phyloP scores from a whole-genome alignment of 257 asterid species.

The Jasminum sambac region DNA sequence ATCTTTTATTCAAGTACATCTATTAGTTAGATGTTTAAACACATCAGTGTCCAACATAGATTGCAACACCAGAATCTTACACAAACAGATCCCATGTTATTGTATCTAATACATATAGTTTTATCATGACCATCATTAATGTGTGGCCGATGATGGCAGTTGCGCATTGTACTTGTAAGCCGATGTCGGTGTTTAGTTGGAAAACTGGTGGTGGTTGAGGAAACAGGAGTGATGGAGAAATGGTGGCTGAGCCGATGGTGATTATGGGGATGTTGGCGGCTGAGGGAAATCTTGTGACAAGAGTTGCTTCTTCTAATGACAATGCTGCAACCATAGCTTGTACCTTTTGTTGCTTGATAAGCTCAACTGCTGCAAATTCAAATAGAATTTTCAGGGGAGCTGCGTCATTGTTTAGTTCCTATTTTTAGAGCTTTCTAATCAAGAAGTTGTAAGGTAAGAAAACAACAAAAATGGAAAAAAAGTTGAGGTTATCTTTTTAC shows the following conservation, averaged over 20 bases:
- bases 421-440: not conserved
- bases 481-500: too few relatives aligned
- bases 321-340: constrained; percentile 47
- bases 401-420: not conserved
- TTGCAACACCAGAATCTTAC: too few relatives aligned
- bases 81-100: too few relatives aligned
- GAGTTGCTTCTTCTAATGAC: constrained; percentile 47
- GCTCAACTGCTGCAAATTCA: constrained; percentile 40
- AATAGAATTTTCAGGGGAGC: not conserved
- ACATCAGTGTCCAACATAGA: too few relatives aligned
- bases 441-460: not conserved
- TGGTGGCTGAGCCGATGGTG: constrained; percentile 28
- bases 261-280: constrained; percentile 34
- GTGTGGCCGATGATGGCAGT: constrained; percentile 48
- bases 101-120: too few relatives aligned
- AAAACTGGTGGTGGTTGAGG: constrained; percentile 22
- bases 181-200: constrained; percentile 34
- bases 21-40: too few relatives aligned
- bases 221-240: constrained; percentile 27
- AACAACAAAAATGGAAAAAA: not conserved
- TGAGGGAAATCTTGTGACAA: constrained; percentile 34
- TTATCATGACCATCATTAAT: too few relatives aligned
- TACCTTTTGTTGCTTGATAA: constrained; percentile 32
- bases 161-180: constrained; percentile 40
- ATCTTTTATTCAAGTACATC: too few relatives aligned